A percentile compares a stretch with the other conserved stretches of the same genome.
phyloP scores from a whole-genome alignment of 2,329 filamentous ascomycete species.

The Colletotrichum trifolii region DNA sequence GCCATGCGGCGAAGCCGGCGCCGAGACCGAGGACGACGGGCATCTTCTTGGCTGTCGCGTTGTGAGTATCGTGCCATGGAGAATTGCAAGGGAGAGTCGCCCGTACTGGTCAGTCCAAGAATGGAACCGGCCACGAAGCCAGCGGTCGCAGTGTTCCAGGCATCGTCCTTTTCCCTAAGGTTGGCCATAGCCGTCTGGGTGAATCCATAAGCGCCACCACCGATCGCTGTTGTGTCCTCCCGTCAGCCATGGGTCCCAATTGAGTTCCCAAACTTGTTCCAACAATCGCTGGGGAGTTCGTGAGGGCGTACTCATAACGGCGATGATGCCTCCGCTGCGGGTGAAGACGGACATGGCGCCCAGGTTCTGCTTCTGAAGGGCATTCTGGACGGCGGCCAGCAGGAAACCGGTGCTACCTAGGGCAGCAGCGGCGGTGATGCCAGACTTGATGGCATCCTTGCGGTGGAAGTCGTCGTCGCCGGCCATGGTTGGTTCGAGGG shows the following conservation, averaged over 20 bases:
- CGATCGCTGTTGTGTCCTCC: constrained; percentile 64
- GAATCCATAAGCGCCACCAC: constrained; percentile 83
- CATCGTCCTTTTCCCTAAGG: constrained; percentile 85
- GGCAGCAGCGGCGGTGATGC: constrained; percentile 72
- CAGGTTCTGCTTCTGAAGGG: constrained; percentile 83
- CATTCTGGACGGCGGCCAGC: constrained; percentile 85
- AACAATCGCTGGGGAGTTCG: neutral
- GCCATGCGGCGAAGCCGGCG: constrained; percentile 61
- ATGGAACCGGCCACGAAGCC: constrained; percentile 81
- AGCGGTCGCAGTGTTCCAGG: constrained; percentile 78
- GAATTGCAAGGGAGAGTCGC: constrained; percentile 23
- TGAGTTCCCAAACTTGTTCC: neutral
- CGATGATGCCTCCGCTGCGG: constrained; percentile 80
- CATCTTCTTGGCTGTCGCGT: constrained; percentile 61
- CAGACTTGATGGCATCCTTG: constrained; percentile 77
- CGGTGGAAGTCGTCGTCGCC: constrained; percentile 64
- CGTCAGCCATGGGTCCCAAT: constrained; percentile 4
- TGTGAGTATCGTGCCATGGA: constrained; percentile 20
- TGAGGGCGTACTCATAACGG: constrained; percentile 30
- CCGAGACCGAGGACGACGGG: constrained; percentile 78
- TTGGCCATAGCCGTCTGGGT: constrained; percentile 82
- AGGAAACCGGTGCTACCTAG: constrained; percentile 77
- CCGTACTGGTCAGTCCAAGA: constrained; percentile 77
- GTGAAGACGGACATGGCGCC: constrained; percentile 85
- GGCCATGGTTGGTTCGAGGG: constrained; percentile 37